Evolutionary conservation across 495 filamentous ascomycete species (phyloP).

Genomic region (Hypoxylon intermedium): DNA sequence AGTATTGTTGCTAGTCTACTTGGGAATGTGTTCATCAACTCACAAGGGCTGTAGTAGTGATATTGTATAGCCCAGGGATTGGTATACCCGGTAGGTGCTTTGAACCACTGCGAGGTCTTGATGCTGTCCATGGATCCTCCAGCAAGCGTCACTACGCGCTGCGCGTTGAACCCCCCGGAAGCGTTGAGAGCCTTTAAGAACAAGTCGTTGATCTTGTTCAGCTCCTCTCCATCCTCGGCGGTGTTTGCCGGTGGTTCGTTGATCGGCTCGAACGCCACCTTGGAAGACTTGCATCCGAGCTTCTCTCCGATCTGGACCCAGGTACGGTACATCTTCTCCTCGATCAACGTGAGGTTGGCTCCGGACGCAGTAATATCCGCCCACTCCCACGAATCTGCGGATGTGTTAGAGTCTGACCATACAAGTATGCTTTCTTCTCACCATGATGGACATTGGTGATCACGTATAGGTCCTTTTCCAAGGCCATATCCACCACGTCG

Average conservation of each 20-base stretch:
- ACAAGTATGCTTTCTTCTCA: constrained; percentile 8
- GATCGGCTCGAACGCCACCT: constrained; percentile 66
- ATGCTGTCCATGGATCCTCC: constrained; percentile 58
- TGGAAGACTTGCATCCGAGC: constrained; percentile 61
- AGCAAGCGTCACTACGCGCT: constrained; percentile 64
- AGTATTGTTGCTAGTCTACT: background rate
- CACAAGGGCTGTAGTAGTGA: constrained; percentile 66
- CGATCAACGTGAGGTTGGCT: constrained; percentile 60
- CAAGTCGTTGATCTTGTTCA: constrained; percentile 64
- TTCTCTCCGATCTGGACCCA: constrained; percentile 67
- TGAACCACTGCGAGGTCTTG: constrained; percentile 64
- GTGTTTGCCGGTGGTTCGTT: constrained; percentile 65
- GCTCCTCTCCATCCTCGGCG: constrained; percentile 55
- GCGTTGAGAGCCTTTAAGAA: constrained; percentile 63
- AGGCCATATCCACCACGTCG: constrained; percentile 64
- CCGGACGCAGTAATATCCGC: constrained; percentile 57
- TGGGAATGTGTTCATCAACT: background rate
- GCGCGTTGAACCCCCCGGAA: constrained; percentile 62
- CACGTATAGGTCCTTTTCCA: constrained; percentile 57
- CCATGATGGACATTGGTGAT: constrained; percentile 68
- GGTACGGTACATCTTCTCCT: constrained; percentile 62
- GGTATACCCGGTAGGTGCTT: constrained; percentile 53
- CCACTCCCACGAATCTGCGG: constrained; percentile 62
- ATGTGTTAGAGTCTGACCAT: background rate
- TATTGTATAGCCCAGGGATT: constrained; percentile 70